Evolutionary conservation across 257 asterid species (phyloP).

Genomic region (Gentiana macrophylla): DNA sequence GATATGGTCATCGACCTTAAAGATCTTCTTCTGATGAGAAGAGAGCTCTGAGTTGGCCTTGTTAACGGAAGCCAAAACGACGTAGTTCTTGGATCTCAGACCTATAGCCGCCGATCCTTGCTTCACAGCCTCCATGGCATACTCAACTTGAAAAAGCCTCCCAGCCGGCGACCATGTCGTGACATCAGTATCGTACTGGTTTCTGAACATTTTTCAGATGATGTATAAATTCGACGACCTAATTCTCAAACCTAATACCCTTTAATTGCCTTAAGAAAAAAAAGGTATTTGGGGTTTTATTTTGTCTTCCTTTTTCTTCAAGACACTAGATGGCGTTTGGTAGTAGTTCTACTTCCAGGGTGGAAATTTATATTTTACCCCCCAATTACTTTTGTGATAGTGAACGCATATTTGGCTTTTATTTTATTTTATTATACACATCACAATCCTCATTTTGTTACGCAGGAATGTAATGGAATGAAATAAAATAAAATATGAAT

Average conservation of each 20-base stretch:
- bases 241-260: neutral
- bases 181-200: slow-evolving; percentile 97
- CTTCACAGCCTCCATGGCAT: slow-evolving; percentile 99
- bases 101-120: slow-evolving; percentile 99
- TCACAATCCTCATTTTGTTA: too few species aligned
- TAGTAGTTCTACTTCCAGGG: neutral
- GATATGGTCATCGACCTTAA: slow-evolving; percentile 97
- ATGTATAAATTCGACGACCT: neutral
- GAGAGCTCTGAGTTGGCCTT: slow-evolving; percentile 91
- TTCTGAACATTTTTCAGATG: slow-evolving; percentile 58
- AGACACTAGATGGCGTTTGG: slow-evolving; percentile 23
- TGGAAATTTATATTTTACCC: too few species aligned
- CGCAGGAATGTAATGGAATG: too few species aligned
- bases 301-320: slow-evolving; percentile 45
- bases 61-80: slow-evolving; percentile 76
- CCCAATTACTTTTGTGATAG: too few species aligned
- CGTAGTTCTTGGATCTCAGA: slow-evolving; percentile 87
- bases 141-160: slow-evolving; percentile 86
- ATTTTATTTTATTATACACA: neutral
- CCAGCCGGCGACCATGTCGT: slow-evolving; percentile 99
- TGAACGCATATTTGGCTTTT: neutral
- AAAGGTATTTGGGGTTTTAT: neutral
- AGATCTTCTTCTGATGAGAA: slow-evolving; percentile 98
- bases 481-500: too few species aligned
- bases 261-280: neutral